Evolutionary conservation across 345 rosid species (phyloP).

Genomic region (Abelmoschus esculentus): DNA sequence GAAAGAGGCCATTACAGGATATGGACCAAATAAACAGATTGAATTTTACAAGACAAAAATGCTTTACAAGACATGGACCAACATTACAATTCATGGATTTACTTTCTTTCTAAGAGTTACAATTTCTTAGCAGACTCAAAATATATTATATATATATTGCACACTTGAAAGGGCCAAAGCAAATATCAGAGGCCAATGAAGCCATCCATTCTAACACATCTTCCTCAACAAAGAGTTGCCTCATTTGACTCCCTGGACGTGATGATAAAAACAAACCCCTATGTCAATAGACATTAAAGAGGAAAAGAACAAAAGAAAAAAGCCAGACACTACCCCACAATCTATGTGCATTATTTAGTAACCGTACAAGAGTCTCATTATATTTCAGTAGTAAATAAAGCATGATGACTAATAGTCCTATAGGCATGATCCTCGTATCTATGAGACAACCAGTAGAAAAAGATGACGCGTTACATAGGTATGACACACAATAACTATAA

Average conservation of each 20-base stretch:
- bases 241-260: slow-evolving; percentile 44
- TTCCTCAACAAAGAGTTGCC: slow-evolving; percentile 36
- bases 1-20: slow-evolving; percentile 24
- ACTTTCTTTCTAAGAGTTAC: too few species aligned
- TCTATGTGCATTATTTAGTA: slow-evolving; percentile 10
- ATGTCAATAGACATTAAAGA: slow-evolving; percentile 39
- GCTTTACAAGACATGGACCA: not conserved
- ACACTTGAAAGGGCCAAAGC: slow-evolving; percentile 18
- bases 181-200: slow-evolving; percentile 22
- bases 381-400: slow-evolving; percentile 2
- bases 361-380: slow-evolving; percentile 9
- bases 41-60: slow-evolving; percentile 17
- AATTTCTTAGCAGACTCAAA: not conserved
- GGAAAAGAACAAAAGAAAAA: not conserved
- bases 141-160: not conserved
- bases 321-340: slow-evolving; percentile 23
- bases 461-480: not conserved
- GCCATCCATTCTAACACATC: slow-evolving; percentile 35
- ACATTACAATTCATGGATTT: not conserved
- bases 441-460: slow-evolving; percentile 9
- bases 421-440: slow-evolving; percentile 4
- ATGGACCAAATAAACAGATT: slow-evolving; percentile 23
- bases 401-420: slow-evolving; percentile 4
- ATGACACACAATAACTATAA: not conserved
- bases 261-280: slow-evolving; percentile 32